Conservation (phyloP, 306 rosid species). For the Quercus engelmannii region DNA sequence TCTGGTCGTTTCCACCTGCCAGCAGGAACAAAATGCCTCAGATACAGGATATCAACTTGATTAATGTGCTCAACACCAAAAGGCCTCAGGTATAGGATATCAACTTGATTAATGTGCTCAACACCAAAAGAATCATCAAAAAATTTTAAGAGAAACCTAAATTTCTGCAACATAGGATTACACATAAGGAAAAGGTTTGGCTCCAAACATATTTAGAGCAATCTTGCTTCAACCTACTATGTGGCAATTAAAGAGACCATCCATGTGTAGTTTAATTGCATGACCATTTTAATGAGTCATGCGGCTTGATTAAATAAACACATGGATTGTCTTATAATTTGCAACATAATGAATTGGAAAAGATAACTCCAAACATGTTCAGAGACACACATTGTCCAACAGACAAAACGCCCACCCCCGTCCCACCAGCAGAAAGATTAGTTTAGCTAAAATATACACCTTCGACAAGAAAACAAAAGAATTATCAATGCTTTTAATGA, state of each 20-base stretch:
- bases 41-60: conserved; percentile 20
- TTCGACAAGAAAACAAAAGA: conserved; percentile 7
- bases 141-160: conserved; percentile 7
- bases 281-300: too few relatives aligned
- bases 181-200: not conserved
- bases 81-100: conserved; percentile 22
- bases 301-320: too few relatives aligned
- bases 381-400: too few relatives aligned
- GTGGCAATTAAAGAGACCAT: too few relatives aligned
- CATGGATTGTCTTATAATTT: too few relatives aligned
- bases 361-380: too few relatives aligned
- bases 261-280: too few relatives aligned
- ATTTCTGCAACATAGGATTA: conserved; percentile 17
- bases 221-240: too few relatives aligned
- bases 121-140: conserved; percentile 1
- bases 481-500: not conserved
- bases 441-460: conserved; percentile 8
- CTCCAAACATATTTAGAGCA: too few relatives aligned
- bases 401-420: not conserved
- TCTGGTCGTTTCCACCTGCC: conserved; percentile 89
- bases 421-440: not conserved
- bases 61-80: conserved; percentile 12
- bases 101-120: conserved; percentile 16
- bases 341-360: too few relatives aligned
- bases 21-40: conserved; percentile 22